Evolutionary conservation across 164 flowering plant species (phyloP).

Genomic region (grape (Vitis vinifera)): DNA sequence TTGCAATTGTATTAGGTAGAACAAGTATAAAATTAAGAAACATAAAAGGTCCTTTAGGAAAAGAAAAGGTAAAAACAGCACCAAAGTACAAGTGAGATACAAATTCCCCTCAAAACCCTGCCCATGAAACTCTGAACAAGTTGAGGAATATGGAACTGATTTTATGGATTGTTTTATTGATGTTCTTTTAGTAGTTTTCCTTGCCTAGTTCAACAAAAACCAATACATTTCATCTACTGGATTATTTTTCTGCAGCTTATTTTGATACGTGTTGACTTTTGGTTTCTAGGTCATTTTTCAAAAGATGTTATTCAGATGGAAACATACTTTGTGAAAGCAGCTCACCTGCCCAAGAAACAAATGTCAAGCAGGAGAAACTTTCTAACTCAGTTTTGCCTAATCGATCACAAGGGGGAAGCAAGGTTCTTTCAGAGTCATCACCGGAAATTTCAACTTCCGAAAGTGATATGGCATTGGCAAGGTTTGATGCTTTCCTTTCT

Average conservation of each 20-base stretch:
- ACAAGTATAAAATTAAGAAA: too few relatives aligned
- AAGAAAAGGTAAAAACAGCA: too few relatives aligned
- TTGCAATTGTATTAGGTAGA: too few relatives aligned
- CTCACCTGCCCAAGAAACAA: constrained; percentile 23
- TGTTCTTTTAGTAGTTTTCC: not conserved
- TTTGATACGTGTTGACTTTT: not conserved
- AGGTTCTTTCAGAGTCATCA: constrained; percentile 37
- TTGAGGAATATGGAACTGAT: constrained; percentile 3
- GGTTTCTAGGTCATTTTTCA: constrained; percentile 34
- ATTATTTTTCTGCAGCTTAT: not conserved
- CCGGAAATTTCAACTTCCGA: constrained; percentile 45
- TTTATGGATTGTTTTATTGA: not conserved
- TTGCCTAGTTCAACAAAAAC: not conserved
- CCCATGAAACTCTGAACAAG: not conserved
- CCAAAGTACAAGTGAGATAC: too few relatives aligned
- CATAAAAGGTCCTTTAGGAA: too few relatives aligned
- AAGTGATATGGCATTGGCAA: constrained; percentile 36
- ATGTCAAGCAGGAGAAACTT: constrained; percentile 20
- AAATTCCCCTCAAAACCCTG: too few relatives aligned
- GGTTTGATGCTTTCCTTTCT: constrained; percentile 19
- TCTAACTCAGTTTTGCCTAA: constrained; percentile 17
- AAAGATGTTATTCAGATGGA: constrained; percentile 51
- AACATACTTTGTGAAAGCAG: constrained; percentile 34
- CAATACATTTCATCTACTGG: too few relatives aligned
- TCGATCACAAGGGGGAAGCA: constrained; percentile 15